Evolutionary conservation across 1,284 basidiomycete species (phyloP).

Genomic region (Ganoderma leucocontextum): DNA sequence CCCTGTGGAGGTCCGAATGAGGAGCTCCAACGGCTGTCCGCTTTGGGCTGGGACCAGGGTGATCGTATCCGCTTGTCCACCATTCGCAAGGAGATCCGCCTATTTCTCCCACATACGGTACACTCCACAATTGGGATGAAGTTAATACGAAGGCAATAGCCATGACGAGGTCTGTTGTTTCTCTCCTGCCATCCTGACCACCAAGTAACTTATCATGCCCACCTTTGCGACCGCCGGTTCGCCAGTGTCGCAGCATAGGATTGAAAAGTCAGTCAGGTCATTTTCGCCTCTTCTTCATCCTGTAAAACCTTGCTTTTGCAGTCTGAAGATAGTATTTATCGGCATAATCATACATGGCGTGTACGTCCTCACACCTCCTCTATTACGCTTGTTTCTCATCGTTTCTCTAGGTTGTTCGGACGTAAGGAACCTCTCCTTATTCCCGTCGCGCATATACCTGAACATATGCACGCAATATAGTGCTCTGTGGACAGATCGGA

Average conservation of each 20-base stretch:
- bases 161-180: background rate
- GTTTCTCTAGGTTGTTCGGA: background rate
- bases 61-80: background rate
- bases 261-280: background rate
- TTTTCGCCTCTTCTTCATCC: background rate
- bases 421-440: background rate
- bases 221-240: background rate
- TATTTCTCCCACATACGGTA: background rate
- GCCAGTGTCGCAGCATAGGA: background rate
- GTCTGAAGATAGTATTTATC: background rate
- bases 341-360: background rate
- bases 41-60: background rate
- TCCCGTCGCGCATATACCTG: background rate
- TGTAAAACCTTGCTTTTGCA: background rate
- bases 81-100: background rate
- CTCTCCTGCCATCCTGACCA: background rate
- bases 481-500: background rate
- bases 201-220: background rate
- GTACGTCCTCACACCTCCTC: background rate
- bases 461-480: background rate
- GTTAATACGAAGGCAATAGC: background rate
- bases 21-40: conserved; percentile 1
- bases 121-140: background rate
- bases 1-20: background rate
- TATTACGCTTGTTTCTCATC: background rate